Percentiles rank a stretch among this genome's conserved stretches.
Conservation (phyloP, 352 stramenopile genomes). For the Blastocystis hominis region DNA sequence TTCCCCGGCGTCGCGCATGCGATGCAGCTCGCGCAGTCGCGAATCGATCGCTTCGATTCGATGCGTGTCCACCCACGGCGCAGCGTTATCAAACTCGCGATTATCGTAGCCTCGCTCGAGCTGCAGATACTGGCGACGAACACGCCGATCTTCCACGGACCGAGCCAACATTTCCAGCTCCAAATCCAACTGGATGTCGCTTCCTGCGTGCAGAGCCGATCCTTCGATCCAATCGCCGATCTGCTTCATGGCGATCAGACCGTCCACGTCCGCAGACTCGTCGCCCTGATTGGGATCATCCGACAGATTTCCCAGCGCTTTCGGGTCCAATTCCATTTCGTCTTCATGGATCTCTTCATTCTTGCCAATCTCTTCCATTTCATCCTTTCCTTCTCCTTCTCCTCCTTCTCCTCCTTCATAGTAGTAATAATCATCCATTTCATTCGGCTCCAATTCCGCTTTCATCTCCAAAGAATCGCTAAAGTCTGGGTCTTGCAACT, state of each 20-base stretch:
- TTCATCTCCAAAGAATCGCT: background rate
- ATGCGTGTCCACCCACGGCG: slow-evolving; percentile 19
- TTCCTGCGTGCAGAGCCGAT: background rate
- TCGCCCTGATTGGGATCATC: background rate
- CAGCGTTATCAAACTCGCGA: background rate
- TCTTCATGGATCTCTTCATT: no score
- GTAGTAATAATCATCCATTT: no score
- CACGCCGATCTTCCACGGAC: background rate
- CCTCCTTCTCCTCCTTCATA: no score
- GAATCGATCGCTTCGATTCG: slow-evolving; percentile 29
- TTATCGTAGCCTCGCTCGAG: background rate
- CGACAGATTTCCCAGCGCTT: no score
- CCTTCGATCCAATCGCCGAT: background rate
- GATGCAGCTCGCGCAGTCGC: background rate
- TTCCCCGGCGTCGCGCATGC: background rate
- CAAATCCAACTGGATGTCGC: background rate
- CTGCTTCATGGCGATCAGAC: background rate
- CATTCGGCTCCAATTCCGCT: background rate
- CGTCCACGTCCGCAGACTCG: background rate
- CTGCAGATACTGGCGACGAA: background rate
- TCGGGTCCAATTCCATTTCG: no score
- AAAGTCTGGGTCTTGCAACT: no score
- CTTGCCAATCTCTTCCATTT: background rate
- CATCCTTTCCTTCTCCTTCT: background rate
- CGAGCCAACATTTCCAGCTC: background rate